Conservation (phyloP, 2,329 filamentous ascomycete species). For the Claviceps sorghi region DNA sequence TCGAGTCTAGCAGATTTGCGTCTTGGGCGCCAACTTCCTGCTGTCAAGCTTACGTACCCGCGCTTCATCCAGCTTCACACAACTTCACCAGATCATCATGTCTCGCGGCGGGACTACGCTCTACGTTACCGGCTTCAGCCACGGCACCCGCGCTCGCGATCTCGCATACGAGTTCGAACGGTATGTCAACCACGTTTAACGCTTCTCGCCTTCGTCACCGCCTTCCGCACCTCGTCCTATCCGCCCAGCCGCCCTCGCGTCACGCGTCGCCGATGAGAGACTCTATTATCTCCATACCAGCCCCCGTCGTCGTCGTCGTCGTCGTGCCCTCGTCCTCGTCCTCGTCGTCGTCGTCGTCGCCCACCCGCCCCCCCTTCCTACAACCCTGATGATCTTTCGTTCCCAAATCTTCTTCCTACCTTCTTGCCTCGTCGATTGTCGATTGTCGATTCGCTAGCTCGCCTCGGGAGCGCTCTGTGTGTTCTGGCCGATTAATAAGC, state of each 20-base stretch:
- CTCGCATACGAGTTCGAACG: slow-evolving; percentile 99
- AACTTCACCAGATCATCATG: slow-evolving; percentile 37
- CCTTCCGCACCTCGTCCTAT: slow-evolving; percentile 22
- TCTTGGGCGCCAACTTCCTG: slow-evolving; percentile 1
- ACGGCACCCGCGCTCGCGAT: slow-evolving; percentile 95
- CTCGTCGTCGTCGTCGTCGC: slow-evolving; percentile 5
- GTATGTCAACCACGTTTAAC: slow-evolving; percentile 58
- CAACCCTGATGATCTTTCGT: slow-evolving; percentile 1
- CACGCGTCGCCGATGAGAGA: slow-evolving; percentile 21
- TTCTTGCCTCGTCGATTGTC: slow-evolving; percentile 12
- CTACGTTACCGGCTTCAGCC: slow-evolving; percentile 98
- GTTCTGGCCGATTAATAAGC: slow-evolving; percentile 11
- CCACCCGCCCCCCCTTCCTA: slow-evolving; percentile 1
- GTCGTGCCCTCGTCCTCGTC: slow-evolving; percentile 11
- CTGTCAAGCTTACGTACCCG: slow-evolving; percentile 4
- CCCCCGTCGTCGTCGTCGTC: slow-evolving; percentile 9
- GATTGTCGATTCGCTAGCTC: slow-evolving; percentile 16
- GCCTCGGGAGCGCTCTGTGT: slow-evolving; percentile 14
- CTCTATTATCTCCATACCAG: slow-evolving; percentile 6
- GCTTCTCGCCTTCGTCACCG: slow-evolving; percentile 25
- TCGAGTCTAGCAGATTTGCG: slow-evolving; percentile 1
- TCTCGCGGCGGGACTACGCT: slow-evolving; percentile 88
- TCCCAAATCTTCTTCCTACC: slow-evolving; percentile 9
- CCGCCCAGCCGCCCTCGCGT: slow-evolving; percentile 26
- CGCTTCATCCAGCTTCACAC: slow-evolving; percentile 2